These are phyloP conservation scores for Fusarium decemcellulare DNA, from an alignment of 2,329 filamentous ascomycete species.

Conservation along the genomic window DNA sequence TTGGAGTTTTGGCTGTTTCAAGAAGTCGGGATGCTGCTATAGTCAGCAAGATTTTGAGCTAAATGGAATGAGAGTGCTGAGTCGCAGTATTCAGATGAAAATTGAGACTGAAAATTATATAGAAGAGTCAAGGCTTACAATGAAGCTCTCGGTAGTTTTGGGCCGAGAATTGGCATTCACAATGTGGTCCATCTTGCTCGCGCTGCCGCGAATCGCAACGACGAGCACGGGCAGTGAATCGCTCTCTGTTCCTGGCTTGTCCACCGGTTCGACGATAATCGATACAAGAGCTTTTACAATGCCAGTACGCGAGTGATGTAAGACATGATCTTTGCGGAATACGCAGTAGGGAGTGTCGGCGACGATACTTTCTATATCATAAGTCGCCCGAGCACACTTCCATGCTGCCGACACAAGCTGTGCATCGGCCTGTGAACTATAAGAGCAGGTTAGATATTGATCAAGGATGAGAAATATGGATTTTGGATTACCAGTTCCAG, in stretches of 20 bases:
- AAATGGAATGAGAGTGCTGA: neutral
- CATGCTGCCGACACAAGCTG: slow-evolving; percentile 38
- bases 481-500: slow-evolving; percentile 35
- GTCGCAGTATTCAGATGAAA: no score
- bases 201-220: slow-evolving; percentile 40
- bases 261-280: slow-evolving; percentile 22
- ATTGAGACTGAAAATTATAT: no score
- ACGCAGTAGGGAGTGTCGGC: slow-evolving; percentile 26
- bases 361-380: slow-evolving; percentile 19
- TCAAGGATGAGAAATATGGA: neutral
- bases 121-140: slow-evolving; percentile 22
- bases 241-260: neutral
- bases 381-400: slow-evolving; percentile 36
- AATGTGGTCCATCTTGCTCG: slow-evolving; percentile 44
- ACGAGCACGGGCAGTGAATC: slow-evolving; percentile 30
- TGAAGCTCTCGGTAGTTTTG: slow-evolving; percentile 16
- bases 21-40: slow-evolving; percentile 9
- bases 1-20: slow-evolving; percentile 1
- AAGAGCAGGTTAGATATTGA: neutral
- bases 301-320: slow-evolving; percentile 22
- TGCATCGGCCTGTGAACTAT: slow-evolving; percentile 29
- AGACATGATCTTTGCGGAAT: slow-evolving; percentile 20
- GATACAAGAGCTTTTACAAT: slow-evolving; percentile 36
- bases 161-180: slow-evolving; percentile 35
- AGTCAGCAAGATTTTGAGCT: neutral